These are phyloP conservation scores for Diaporthe longicolla DNA, from an alignment of 2,329 filamentous ascomycete genomes.

Conservation along the genomic window DNA sequence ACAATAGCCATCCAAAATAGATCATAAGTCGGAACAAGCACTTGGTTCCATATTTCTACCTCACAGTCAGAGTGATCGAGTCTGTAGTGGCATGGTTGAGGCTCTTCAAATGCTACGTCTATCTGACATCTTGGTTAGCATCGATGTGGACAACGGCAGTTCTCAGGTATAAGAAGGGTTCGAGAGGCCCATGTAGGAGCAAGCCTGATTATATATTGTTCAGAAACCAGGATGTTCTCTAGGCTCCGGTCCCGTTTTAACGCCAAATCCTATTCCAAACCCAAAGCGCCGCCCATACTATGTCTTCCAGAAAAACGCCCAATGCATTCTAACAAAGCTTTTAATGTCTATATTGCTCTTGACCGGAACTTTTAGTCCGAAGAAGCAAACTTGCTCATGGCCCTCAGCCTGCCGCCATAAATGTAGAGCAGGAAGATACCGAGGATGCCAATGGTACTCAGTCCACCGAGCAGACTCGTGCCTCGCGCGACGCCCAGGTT, in stretches of 20 bases:
- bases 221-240: not conserved
- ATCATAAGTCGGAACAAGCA: not conserved
- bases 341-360: not conserved
- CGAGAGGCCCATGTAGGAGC: not conserved
- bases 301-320: not conserved
- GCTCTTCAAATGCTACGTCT: not conserved
- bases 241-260: too few relatives aligned
- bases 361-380: not conserved
- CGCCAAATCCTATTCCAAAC: not conserved
- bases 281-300: not conserved
- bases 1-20: not conserved
- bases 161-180: too few relatives aligned
- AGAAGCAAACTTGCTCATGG: constrained; percentile 69
- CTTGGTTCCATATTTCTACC: not conserved
- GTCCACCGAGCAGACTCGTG: constrained; percentile 68
- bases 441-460: constrained; percentile 67
- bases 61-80: not conserved
- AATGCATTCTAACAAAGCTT: too few relatives aligned
- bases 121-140: not conserved
- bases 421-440: constrained; percentile 73
- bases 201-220: not conserved
- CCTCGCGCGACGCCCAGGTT: constrained; percentile 73
- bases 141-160: not conserved
- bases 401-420: constrained; percentile 67
- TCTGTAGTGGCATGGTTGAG: not conserved